Percentiles rank a stretch among this genome's conserved stretches.
phyloP scores from a whole-genome alignment of 495 filamentous ascomycete genomes.

The Aspergillus sclerotiicarbonarius region DNA sequence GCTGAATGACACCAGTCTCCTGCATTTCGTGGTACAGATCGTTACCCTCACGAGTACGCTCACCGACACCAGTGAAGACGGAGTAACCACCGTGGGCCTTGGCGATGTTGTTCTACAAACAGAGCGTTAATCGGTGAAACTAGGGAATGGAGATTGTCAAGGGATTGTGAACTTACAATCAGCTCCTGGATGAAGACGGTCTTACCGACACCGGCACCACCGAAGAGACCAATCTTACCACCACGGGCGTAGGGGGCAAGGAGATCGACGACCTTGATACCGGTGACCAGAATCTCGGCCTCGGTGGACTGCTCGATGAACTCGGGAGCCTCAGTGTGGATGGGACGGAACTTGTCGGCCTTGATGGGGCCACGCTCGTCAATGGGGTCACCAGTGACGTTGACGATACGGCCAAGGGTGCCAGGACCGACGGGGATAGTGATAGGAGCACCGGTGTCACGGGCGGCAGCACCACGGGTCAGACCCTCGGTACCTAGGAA shows the following conservation, averaged over 20 bases:
- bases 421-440: constrained; percentile 93
- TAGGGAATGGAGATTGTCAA: constrained; percentile 1
- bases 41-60: constrained; percentile 99
- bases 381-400: constrained; percentile 99
- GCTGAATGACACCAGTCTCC: constrained; percentile 98
- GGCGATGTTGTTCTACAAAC: constrained; percentile 90
- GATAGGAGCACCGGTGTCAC: constrained; percentile 92
- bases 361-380: constrained; percentile 99
- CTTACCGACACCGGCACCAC: constrained; percentile 99
- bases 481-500: constrained; percentile 95
- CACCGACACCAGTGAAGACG: constrained; percentile 99
- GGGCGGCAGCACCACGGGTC: constrained; percentile 78
- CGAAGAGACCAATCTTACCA: constrained; percentile 99
- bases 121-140: neutral
- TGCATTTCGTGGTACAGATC: constrained; percentile 99
- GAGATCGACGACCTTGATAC: constrained; percentile 99
- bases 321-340: constrained; percentile 87
- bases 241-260: constrained; percentile 99
- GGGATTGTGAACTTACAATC: constrained; percentile 59
- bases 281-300: constrained; percentile 95
- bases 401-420: constrained; percentile 98
- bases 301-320: constrained; percentile 94
- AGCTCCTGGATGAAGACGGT: constrained; percentile 99
- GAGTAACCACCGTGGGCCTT: constrained; percentile 99
- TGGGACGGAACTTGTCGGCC: constrained; percentile 77